A percentile compares a stretch with the other conserved stretches of the same genome.
Evolutionary conservation across 306 rosid genomes (phyloP).

Genomic region (Vigna trinervia): DNA sequence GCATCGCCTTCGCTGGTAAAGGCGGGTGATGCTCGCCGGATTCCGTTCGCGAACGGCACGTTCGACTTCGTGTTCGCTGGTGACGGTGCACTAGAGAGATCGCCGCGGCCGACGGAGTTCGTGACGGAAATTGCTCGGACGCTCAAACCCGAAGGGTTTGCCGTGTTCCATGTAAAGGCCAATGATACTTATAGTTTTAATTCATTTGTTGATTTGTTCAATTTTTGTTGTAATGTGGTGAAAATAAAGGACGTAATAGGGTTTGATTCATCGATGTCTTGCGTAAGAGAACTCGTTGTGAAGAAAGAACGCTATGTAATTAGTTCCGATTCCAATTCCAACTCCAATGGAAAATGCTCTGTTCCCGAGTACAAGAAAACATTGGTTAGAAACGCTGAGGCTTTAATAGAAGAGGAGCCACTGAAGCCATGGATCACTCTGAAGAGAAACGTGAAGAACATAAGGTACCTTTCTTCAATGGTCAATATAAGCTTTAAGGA

Average conservation of each 20-base stretch:
- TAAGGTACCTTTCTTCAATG: conserved; percentile 77
- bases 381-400: conserved; percentile 68
- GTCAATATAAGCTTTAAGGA: conserved; percentile 83
- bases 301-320: conserved; percentile 49
- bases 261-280: conserved; percentile 68
- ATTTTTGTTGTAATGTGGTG: conserved; percentile 65
- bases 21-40: conserved; percentile 58
- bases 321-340: neutral
- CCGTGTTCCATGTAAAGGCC: conserved; percentile 80
- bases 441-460: conserved; percentile 82
- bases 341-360: conserved; percentile 55
- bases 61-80: conserved; percentile 83
- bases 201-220: conserved; percentile 81
- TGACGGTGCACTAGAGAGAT: conserved; percentile 58
- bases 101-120: conserved; percentile 51
- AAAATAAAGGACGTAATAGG: conserved; percentile 64
- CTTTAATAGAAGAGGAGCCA: conserved; percentile 74
- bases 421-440: conserved; percentile 90
- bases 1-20: conserved; percentile 68
- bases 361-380: conserved; percentile 67
- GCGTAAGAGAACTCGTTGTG: conserved; percentile 64
- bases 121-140: conserved; percentile 72
- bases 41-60: conserved; percentile 62
- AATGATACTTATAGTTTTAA: conserved; percentile 86
- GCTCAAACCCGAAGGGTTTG: conserved; percentile 85